Percentiles rank a stretch among this genome's conserved stretches.
Conservation (phyloP, 2,329 filamentous ascomycete genomes). For the Aureobasidium sp. region DNA sequence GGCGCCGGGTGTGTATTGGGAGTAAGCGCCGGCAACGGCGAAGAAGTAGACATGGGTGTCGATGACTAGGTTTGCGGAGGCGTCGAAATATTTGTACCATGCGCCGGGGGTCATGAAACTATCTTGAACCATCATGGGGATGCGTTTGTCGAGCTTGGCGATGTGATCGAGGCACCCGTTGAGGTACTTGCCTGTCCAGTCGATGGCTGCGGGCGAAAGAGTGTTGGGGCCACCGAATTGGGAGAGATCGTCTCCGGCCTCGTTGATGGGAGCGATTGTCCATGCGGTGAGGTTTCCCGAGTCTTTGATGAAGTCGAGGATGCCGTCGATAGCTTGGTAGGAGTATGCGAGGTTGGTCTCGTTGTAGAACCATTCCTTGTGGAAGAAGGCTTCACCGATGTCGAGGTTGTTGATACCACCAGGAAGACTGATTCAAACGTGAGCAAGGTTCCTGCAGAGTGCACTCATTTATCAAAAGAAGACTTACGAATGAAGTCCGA, state of each 20-base stretch:
- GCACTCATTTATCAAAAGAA: no score
- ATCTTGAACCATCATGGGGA: constrained; percentile 29
- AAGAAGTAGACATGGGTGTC: constrained; percentile 26
- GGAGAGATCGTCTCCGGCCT: neutral
- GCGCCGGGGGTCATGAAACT: constrained; percentile 20
- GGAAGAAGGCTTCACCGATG: constrained; percentile 20
- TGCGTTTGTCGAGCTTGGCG: constrained; percentile 19
- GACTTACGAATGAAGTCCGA: constrained; percentile 30
- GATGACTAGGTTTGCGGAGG: constrained; percentile 23
- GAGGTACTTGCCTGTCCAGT: constrained; percentile 20
- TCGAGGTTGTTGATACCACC: constrained; percentile 25
- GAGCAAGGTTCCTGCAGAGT: no score
- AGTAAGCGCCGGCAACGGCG: constrained; percentile 18
- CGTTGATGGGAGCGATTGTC: neutral
- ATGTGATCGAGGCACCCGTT: constrained; percentile 21
- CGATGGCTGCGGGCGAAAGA: constrained; percentile 17
- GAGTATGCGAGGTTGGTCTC: constrained; percentile 26
- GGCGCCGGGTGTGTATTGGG: constrained; percentile 18
- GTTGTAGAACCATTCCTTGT: constrained; percentile 26
- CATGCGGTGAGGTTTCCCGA: neutral
- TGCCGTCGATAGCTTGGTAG: neutral
- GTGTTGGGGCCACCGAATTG: constrained; percentile 25
- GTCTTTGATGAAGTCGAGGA: neutral
- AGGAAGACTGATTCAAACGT: no score
- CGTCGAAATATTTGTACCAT: constrained; percentile 22